Evolutionary conservation across 108 stramenopile genomes (phyloP).

Genomic region (Epithemia pelagica): DNA sequence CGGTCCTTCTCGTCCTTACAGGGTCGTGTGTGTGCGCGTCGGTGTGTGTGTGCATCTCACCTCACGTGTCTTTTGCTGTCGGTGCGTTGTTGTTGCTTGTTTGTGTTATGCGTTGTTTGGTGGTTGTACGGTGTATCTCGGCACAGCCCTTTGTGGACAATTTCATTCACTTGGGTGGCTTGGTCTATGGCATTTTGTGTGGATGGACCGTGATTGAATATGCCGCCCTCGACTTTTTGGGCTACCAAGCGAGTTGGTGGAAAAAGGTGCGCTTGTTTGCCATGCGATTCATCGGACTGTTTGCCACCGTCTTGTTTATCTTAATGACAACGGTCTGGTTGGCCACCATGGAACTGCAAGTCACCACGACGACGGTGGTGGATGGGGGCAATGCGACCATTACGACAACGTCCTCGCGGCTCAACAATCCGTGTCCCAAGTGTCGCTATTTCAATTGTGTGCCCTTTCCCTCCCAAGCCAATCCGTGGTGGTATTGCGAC

Average conservation of each 20-base stretch:
- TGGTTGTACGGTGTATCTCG: background rate
- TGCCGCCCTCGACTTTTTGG: constrained; percentile 51
- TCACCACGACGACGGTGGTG: background rate
- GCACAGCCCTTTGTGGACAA: constrained; percentile 4
- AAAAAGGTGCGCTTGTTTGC: constrained; percentile 21
- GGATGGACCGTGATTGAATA: constrained; percentile 71
- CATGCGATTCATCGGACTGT: constrained; percentile 61
- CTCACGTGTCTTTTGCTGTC: too few relatives aligned
- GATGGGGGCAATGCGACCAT: constrained; percentile 6
- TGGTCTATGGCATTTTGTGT: constrained; percentile 74
- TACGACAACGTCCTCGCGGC: background rate
- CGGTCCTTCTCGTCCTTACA: too few relatives aligned
- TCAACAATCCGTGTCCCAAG: constrained; percentile 56
- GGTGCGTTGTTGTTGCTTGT: background rate
- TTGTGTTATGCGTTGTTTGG: background rate
- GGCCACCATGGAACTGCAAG: background rate
- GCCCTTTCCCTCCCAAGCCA: constrained; percentile 55
- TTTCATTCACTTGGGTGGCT: constrained; percentile 62
- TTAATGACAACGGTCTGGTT: constrained; percentile 35
- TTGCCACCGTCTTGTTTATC: constrained; percentile 57
- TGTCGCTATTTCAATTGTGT: constrained; percentile 81
- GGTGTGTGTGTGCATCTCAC: background rate
- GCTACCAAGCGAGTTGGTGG: constrained; percentile 19
- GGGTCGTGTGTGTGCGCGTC: too few relatives aligned
- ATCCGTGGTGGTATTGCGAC: constrained; percentile 92